Conservation (phyloP, 116 monocot species). For the Dioscorea cayenensis region DNA sequence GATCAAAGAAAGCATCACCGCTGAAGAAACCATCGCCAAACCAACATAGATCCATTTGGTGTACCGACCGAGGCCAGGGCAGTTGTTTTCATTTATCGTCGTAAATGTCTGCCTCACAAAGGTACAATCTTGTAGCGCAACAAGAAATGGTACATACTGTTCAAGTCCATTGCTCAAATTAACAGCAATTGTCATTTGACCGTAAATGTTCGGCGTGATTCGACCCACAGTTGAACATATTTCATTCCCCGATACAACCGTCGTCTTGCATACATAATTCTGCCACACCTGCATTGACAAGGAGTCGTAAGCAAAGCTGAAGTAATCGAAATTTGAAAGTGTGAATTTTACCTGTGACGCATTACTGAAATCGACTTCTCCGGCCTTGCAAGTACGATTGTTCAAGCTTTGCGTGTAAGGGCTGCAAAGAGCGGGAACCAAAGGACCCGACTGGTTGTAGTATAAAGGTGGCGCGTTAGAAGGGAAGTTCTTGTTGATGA, state of each 20-base stretch:
- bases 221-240: conserved; percentile 63
- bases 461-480: conserved; percentile 19
- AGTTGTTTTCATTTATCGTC: conserved; percentile 38
- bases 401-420: conserved; percentile 31
- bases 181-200: conserved; percentile 54
- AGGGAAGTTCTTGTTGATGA: conserved; percentile 54
- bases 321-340: neutral
- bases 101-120: conserved; percentile 81
- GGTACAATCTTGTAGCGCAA: conserved; percentile 62
- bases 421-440: conserved; percentile 49
- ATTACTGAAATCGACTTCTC: conserved; percentile 38
- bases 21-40: conserved; percentile 65
- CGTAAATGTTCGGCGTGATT: conserved; percentile 56
- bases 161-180: conserved; percentile 52
- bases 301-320: neutral
- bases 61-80: conserved; percentile 59
- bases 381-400: conserved; percentile 17
- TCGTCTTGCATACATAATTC: conserved; percentile 34
- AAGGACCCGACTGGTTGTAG: conserved; percentile 75
- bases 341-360: conserved; percentile 36
- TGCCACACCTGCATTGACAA: conserved; percentile 55
- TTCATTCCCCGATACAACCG: conserved; percentile 21
- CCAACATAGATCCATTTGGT: conserved; percentile 70
- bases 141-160: conserved; percentile 75
- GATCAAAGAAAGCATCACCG: conserved; percentile 85